Conservation (phyloP, 148 eudicot species). For the Dysphania ambrosioides region DNA sequence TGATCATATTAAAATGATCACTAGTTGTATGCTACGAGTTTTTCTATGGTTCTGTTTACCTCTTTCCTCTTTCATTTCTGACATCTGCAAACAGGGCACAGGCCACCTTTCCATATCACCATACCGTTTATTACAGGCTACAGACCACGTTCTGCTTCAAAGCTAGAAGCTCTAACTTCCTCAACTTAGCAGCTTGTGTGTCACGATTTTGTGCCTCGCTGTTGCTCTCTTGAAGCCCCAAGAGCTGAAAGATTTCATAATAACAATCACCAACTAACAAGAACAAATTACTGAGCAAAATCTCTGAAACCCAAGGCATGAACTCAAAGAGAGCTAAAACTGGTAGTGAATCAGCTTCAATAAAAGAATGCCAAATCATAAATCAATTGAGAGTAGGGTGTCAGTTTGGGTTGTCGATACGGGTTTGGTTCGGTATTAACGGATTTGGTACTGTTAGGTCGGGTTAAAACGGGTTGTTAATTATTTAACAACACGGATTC, state of each 20-base stretch:
- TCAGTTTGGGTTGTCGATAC: too few relatives aligned
- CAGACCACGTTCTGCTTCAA: slow-evolving; percentile 32
- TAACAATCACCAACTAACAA: background rate
- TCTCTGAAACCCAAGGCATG: too few relatives aligned
- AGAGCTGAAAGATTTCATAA: slow-evolving; percentile 28
- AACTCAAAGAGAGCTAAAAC: background rate
- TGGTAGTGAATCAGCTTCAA: background rate
- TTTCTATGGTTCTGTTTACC: background rate
- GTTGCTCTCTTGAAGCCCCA: slow-evolving; percentile 28
- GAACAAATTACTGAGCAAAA: too few relatives aligned
- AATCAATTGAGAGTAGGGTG: background rate
- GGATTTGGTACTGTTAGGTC: too few relatives aligned
- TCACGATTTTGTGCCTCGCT: slow-evolving; percentile 21
- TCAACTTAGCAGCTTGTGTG: slow-evolving; percentile 43
- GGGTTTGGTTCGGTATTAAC: too few relatives aligned
- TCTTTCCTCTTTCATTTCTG: background rate
- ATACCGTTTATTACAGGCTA: slow-evolving; percentile 35
- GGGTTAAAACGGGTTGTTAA: too few relatives aligned
- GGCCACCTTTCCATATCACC: slow-evolving; percentile 8
- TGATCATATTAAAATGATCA: background rate
- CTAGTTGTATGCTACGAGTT: background rate
- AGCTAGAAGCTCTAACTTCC: slow-evolving; percentile 37
- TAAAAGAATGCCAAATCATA: background rate
- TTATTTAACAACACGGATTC: too few relatives aligned
- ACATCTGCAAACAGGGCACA: background rate